Evolutionary conservation across 306 rosid genomes (phyloP).

Genomic region (Prunus armeniaca): DNA sequence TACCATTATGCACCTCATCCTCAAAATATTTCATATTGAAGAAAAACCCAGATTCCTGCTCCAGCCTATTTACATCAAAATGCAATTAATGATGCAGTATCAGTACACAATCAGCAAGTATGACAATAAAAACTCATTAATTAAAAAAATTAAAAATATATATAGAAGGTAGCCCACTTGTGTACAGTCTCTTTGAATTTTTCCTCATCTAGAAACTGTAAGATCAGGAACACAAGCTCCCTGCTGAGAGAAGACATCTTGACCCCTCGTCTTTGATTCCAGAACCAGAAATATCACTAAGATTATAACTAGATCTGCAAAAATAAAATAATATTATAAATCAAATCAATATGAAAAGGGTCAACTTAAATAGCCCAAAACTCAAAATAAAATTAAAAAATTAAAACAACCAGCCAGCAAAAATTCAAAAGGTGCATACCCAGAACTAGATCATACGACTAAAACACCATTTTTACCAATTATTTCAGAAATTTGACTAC

Average conservation of each 20-base stretch:
- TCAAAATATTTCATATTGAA: conserved; percentile 97
- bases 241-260: conserved; percentile 96
- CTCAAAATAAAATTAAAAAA: conserved; percentile 16
- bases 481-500: conserved; percentile 5
- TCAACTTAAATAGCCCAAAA: conserved; percentile 23
- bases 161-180: conserved; percentile 50
- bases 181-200: conserved; percentile 99
- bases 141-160: conserved; percentile 12
- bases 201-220: conserved; percentile 98
- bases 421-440: conserved; percentile 25
- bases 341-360: conserved; percentile 19
- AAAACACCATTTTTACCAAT: conserved; percentile 30
- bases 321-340: conserved; percentile 10
- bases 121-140: neutral
- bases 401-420: neutral
- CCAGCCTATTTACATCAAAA: conserved; percentile 53
- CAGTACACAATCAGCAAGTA: conserved; percentile 20
- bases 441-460: conserved; percentile 41
- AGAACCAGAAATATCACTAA: conserved; percentile 39
- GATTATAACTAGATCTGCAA: conserved; percentile 72
- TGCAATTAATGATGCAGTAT: conserved; percentile 31
- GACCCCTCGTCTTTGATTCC: conserved; percentile 44
- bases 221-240: conserved; percentile 97
- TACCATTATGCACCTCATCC: conserved; percentile 96
- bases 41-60: conserved; percentile 98